phyloP scores from a whole-genome alignment of 1,284 basidiomycete genomes.

The Fomitopsis palustris region DNA sequence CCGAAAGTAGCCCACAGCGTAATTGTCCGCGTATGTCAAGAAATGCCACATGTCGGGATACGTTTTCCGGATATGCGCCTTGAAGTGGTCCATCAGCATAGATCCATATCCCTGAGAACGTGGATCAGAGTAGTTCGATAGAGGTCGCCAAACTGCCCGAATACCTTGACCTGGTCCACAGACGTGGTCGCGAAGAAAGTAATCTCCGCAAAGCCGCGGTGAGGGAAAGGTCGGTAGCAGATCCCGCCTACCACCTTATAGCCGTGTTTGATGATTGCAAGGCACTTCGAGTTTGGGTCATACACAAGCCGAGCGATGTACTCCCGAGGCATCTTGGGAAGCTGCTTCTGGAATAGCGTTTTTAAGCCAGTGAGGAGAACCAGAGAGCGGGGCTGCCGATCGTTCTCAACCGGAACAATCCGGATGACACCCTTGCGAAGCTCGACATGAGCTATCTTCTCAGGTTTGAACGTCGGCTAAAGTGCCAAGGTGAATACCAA shows the following conservation, averaged over 20 bases:
- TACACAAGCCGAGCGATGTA: constrained; percentile 97
- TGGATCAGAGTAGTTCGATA: too few relatives aligned
- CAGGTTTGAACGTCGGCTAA: constrained; percentile 51
- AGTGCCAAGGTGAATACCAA: too few relatives aligned
- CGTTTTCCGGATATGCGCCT: constrained; percentile 83
- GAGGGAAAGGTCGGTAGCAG: constrained; percentile 94
- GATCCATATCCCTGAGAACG: constrained; percentile 99
- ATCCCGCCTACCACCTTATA: constrained; percentile 98
- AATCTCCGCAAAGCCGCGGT: constrained; percentile 95
- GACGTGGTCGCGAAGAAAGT: constrained; percentile 98
- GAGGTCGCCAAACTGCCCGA: too few relatives aligned
- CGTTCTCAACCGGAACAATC: constrained; percentile 85
- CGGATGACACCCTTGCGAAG: constrained; percentile 83
- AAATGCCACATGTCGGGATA: constrained; percentile 90
- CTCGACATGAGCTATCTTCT: constrained; percentile 83
- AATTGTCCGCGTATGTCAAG: constrained; percentile 98
- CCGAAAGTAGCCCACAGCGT: constrained; percentile 98
- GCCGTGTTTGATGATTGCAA: constrained; percentile 95
- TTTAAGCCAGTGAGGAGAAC: constrained; percentile 93
- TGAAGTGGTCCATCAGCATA: constrained; percentile 99
- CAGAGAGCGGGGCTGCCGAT: constrained; percentile 70
- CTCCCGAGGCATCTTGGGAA: constrained; percentile 99
- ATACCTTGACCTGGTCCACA: constrained; percentile 94
- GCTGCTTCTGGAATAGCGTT: constrained; percentile 95
- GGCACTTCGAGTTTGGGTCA: constrained; percentile 86